Base-by-base conservation (phyloP, 1,139 yeast genomes). In the Pichia sp. region DNA sequence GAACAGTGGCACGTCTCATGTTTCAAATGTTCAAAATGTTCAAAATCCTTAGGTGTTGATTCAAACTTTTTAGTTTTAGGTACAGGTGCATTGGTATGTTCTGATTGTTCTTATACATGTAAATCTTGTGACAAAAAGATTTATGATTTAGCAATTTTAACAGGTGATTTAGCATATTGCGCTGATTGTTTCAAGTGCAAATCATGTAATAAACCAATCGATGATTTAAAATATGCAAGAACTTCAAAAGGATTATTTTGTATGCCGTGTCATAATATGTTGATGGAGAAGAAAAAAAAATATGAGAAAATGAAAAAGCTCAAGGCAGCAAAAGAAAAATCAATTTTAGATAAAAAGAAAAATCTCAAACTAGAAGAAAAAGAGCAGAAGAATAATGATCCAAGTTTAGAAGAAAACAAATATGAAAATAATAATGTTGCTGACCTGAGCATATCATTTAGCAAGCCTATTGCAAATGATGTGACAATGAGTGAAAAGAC, bases 1-100 rank as follows among this genome's bases (percentile, higher is more conserved):
- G 92, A 87, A 61, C 78, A 96, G 55, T 92, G 98, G 98, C 98
- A 92, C 62, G 86, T 87, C 46, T 78, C 83, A 52, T 92, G 97
- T 65, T 94, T 92, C 66, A 76, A 81, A 45, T 92, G 98, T 65
- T 83, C 94, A 48, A 83, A 84, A 55, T 92, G 98, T 64, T 72
- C 75, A 36, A 73, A 78, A 52, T 76, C 82, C 38, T 69, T 92
- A 47, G 96, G 95, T 29, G 86, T 95, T 55, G 84, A 89, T 60
- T 83, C 95, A 34, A 89, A 89, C 62, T 86, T 94, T 62, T 70
- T 92, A 43, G 96, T 92, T 3, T 70, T 92, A 45, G 97, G 97
- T 2, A 87, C 94, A 49, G 97, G 98, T 30, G 83, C 86, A 47
- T 69, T 94, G 47, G 87, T 94, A 26, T 92, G 98, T 63, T 81